Base-by-base conservation (phyloP, 371 early-diverging fungal genomes). In the Phascolomyces articulosus region DNA sequence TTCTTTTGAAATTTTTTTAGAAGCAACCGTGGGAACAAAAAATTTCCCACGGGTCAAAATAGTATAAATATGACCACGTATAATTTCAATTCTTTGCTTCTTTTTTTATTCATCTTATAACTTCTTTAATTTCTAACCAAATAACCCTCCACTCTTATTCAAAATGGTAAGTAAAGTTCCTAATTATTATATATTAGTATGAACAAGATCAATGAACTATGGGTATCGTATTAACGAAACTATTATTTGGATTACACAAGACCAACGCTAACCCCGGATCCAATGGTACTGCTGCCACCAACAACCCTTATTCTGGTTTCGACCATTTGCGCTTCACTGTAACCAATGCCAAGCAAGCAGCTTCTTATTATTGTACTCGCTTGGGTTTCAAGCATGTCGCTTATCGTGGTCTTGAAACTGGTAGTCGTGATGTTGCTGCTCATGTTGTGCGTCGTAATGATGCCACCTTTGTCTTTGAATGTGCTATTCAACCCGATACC, bases 331-430 rank as follows among this genome's bases (percentile, higher is more conserved):
- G 82, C 58, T 93, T 93, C 71, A 93, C 93, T 82, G 96, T 95
- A 34, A 93, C 93, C 55, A 95, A 95, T 73, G 96, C 96, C 64
- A 95, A 95, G 80, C 96, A 95, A 77, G 98, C 97, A 44, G 98
- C 98, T 54, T 88, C 93, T 62, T 97, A 85, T 85, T 95, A 95
- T 73, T 82, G 84, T 73, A 91, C 92, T 54, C 87, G 90, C 58
- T 89, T 96, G 69, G 98, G 98, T 24, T 98, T 97, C 84, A 84
- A 89, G 74, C 91, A 94, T 68, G 62, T 95, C 51, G 97, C 96
- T 26, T 97, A 97, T 83, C 89, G 90, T 69, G 98, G 98, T 11
- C 88, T 98, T 48, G 98, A 98, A 77, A 98, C 96, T 41, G 97
- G 97, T 29, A 74, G 84, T 72, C 92, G 98, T 69, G 88, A 96